Conservation (phyloP, 345 rosid genomes). For the Salix caprea region DNA sequence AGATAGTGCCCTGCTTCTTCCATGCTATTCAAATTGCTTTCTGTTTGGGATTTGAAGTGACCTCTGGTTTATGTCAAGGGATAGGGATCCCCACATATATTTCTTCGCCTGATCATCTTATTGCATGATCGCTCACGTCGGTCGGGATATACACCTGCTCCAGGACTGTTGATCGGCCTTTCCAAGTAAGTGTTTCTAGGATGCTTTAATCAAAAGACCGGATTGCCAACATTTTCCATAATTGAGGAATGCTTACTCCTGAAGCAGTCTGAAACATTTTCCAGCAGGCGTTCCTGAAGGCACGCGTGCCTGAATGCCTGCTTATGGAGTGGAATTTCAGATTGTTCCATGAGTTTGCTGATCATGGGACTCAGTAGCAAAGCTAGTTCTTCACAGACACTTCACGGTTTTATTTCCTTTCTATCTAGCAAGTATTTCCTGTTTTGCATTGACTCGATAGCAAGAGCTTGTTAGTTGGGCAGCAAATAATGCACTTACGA, state of each 20-base stretch:
- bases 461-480: too few relatives aligned
- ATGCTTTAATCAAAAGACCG: not conserved
- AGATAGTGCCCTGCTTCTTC: constrained; percentile 59
- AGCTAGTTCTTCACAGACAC: too few relatives aligned
- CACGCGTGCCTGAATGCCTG: not conserved
- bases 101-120: too few relatives aligned
- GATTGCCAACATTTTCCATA: not conserved
- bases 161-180: not conserved
- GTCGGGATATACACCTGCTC: not conserved
- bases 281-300: not conserved
- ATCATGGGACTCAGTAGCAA: too few relatives aligned
- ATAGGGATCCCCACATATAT: too few relatives aligned
- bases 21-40: constrained; percentile 94
- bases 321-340: not conserved
- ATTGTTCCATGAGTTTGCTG: too few relatives aligned
- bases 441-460: too few relatives aligned
- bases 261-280: not conserved
- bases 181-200: not conserved
- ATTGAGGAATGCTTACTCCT: not conserved
- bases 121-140: too few relatives aligned
- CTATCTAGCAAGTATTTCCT: too few relatives aligned
- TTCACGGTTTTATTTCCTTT: too few relatives aligned
- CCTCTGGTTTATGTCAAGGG: not conserved
- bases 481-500: too few relatives aligned
- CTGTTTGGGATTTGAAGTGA: constrained; percentile 52